These are phyloP conservation scores for Tolypocladium amazonense DNA, from an alignment of 2,329 filamentous ascomycete species.

Conservation along the genomic window DNA sequence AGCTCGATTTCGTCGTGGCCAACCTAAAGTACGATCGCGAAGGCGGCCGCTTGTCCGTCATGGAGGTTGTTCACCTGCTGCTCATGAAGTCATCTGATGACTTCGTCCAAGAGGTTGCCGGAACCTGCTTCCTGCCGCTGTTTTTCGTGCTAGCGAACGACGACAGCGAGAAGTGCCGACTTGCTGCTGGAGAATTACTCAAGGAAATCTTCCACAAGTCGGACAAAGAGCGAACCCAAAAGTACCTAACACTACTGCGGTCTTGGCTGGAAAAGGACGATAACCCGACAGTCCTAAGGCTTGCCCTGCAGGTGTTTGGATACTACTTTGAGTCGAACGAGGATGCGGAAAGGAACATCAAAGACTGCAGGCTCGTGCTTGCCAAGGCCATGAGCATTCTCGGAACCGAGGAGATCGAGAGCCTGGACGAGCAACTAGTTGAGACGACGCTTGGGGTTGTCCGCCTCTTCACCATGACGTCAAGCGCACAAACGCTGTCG, in stretches of 20 bases:
- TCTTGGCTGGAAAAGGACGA: constrained; percentile 68
- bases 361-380: constrained; percentile 56
- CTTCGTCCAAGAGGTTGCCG: constrained; percentile 70
- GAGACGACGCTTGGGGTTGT: constrained; percentile 64
- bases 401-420: constrained; percentile 39
- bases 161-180: constrained; percentile 72
- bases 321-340: constrained; percentile 69
- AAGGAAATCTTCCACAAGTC: constrained; percentile 72
- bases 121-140: constrained; percentile 75
- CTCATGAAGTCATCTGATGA: constrained; percentile 75
- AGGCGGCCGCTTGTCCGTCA: constrained; percentile 80
- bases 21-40: constrained; percentile 87
- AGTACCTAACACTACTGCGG: constrained; percentile 60
- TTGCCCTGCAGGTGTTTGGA: constrained; percentile 71
- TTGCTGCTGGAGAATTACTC: constrained; percentile 69
- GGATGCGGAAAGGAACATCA: constrained; percentile 46
- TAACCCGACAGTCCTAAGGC: constrained; percentile 58
- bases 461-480: constrained; percentile 54
- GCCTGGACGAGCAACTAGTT: constrained; percentile 58
- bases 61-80: constrained; percentile 84
- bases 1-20: constrained; percentile 77
- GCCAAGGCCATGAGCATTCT: constrained; percentile 43
- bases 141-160: constrained; percentile 83
- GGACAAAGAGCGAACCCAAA: constrained; percentile 59
- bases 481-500: constrained; percentile 54